Base-by-base conservation (phyloP, 1,284 basidiomycete genomes). In the Naganishia albida region DNA sequence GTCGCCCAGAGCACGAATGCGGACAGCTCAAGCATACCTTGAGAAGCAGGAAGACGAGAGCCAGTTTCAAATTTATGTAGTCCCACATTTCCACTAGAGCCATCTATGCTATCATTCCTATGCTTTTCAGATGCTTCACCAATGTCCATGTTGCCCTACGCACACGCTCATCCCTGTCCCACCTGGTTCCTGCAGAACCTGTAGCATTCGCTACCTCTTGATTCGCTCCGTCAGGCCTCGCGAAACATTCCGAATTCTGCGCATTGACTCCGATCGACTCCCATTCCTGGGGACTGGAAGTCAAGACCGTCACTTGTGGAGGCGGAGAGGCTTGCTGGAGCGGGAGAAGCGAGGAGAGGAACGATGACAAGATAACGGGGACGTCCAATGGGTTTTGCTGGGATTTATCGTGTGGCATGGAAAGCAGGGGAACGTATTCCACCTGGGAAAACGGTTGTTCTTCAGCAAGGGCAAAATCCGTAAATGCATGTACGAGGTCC, bases 101-200 rank as follows among this genome's bases (percentile, higher is more conserved):
- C 34, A 23, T 23, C 34, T 39, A 59, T 26, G 57, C 57, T 40
- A 60, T 60, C 46, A 40, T 50, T 10, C 57, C 57, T 23, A 49
- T 40, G 39, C 46, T 60, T 26, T 60, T 60, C 57, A 60, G n/a
- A 50, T 60, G 57, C 23, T 60, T 60, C 7, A 60, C 57, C 30
- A 60, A 34, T 30, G 48, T 60, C 57, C 57, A 60, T 12, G 57
- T 40, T 18, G 48, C 57, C n/a, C 57, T 48, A 8, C 57, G 46
- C 4, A 60, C 57, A 8, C 57, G 57, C 20, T 60, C 57, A 13
- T 60, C 57, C 38, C 39, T 20, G 34, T 60, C 57, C 57, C 57
- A 60, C 15, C 39, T 49, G 34, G 26, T 60, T 49, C 57, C 57
- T 16, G 57, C 46, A 15, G 23, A 20, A 26, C 46, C 57, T 2